Conservation (phyloP, 164 flowering plant genomes). For the Umbellularia californica region DNA sequence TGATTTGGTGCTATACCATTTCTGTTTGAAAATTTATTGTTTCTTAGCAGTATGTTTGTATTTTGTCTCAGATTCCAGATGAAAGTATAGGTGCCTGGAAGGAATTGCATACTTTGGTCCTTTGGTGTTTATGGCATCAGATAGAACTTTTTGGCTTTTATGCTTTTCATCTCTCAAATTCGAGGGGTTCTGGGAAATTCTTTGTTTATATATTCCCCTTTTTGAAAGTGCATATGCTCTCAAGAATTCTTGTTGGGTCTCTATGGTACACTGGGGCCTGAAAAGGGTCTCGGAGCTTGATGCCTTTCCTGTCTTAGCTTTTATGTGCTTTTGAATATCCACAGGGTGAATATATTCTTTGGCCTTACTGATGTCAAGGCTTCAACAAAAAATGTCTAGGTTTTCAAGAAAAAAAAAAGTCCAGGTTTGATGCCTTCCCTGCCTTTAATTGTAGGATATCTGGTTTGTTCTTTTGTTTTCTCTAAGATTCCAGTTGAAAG, state of each 20-base stretch:
- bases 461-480: neutral
- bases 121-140: neutral
- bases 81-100: neutral
- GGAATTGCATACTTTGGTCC: neutral
- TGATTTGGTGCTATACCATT: neutral
- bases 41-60: neutral
- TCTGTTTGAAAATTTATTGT: neutral
- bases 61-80: neutral
- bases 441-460: neutral
- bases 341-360: neutral
- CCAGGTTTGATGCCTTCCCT: neutral
- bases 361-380: neutral
- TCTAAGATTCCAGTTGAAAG: neutral
- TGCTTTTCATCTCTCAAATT: neutral
- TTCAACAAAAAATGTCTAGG: constrained; percentile 3
- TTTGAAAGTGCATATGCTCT: neutral
- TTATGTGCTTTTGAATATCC: neutral
- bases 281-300: neutral
- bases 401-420: neutral
- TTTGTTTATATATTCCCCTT: neutral
- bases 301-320: neutral
- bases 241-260: neutral
- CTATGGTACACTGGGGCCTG: neutral
- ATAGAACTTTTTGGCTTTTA: no score
- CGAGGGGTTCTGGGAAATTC: neutral